Base-by-base conservation (phyloP, 495 filamentous ascomycete genomes). In the Penicillium roqueforti region DNA sequence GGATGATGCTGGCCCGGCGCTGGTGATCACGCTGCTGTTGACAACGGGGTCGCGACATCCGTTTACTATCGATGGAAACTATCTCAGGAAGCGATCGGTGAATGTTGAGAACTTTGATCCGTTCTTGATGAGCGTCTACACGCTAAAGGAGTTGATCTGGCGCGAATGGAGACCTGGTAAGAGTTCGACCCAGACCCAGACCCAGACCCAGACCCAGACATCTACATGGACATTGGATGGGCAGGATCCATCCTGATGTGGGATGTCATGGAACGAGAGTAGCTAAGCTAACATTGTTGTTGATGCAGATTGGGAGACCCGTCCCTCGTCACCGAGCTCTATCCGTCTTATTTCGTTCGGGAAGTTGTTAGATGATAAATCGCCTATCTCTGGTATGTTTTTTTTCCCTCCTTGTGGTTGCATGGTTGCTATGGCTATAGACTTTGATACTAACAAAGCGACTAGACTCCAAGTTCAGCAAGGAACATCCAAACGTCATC, bases 321-420 rank as follows among this genome's bases (percentile, higher is more conserved):
- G 86, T 59, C 91, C 91, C 0, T 82, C 87, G 26, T 89, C 85
- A 58, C 91, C 91, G 7, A 89, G 83, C 57, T 85, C 83, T 18
- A 96, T 96, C 71, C 80, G 91, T 47, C 72, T 96, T 62, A 96
- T 96, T 55, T 87, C 86, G 25, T 92, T 92, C 70, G 91, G 91
- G 11, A 87, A 92, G 66, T 70, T 95, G 69, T 68, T 96, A 48
- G 91, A 92, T 60, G 91, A 96, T 65, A 92, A 92, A 66, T 81
- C 85, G 55, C 82, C 83, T 60, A 70, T 96, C 54, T 88, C 80
- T 68, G 87, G 88, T 91, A 69, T 55, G 63, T 64, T 32, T 45
- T 9, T 29, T 29, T 29, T 6, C 25, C 6, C 3, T 40, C 28
- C 47, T n/a, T 7, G 31, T 41, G 18, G 2, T 16, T 6, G 2